Conservation (phyloP, 2,329 filamentous ascomycete genomes). For the Diatrype stigma region DNA sequence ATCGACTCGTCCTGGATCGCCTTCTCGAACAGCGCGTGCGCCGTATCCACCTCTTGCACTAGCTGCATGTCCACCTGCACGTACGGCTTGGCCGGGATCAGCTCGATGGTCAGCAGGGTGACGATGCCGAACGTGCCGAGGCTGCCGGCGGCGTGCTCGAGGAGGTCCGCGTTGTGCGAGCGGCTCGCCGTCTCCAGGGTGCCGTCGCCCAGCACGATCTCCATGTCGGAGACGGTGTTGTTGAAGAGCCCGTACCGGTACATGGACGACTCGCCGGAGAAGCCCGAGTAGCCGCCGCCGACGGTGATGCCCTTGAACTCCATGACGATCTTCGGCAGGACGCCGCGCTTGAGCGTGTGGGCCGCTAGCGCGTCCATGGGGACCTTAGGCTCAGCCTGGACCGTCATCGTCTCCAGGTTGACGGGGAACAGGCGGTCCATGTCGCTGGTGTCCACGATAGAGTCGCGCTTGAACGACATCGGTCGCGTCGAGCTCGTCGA, state of each 20-base stretch:
- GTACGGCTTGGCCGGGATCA: constrained; percentile 42
- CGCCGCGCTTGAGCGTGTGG: constrained; percentile 43
- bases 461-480: constrained; percentile 25
- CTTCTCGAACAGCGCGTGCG: constrained; percentile 34
- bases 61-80: constrained; percentile 46
- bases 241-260: constrained; percentile 57
- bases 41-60: constrained; percentile 24
- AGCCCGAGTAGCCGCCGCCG: constrained; percentile 54
- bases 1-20: constrained; percentile 20
- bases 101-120: constrained; percentile 48
- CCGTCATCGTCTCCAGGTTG: constrained; percentile 41
- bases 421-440: constrained; percentile 51
- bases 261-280: constrained; percentile 52
- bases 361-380: constrained; percentile 53
- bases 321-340: constrained; percentile 54
- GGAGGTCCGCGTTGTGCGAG: constrained; percentile 43
- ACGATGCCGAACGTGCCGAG: constrained; percentile 54
- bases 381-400: constrained; percentile 55
- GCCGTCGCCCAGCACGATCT: constrained; percentile 52
- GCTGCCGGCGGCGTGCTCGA: constrained; percentile 48
- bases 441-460: constrained; percentile 50
- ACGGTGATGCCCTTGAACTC: constrained; percentile 58
- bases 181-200: constrained; percentile 43
- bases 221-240: constrained; percentile 45
- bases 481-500: constrained; percentile 58